Percentiles rank a stretch among this genome's conserved stretches.
phyloP scores from a whole-genome alignment of 2,329 filamentous ascomycete genomes.

The Hypoxylon sp. region DNA sequence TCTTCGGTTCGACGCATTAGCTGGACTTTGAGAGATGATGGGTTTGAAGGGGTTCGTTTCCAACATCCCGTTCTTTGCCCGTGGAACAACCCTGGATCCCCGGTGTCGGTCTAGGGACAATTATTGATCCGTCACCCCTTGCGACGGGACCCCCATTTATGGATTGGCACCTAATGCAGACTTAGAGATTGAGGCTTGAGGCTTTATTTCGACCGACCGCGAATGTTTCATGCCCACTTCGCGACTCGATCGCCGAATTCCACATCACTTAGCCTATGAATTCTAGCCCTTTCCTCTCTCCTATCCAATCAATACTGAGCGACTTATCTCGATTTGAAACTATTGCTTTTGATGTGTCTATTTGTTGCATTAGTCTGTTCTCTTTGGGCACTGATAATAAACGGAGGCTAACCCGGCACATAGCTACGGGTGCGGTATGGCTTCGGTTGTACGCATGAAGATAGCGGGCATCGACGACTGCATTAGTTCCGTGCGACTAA shows the following conservation, averaged over 20 bases:
- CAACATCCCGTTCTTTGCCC: background rate
- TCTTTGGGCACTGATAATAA: slow-evolving; percentile 5
- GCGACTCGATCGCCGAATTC: background rate
- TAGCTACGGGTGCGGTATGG: slow-evolving; percentile 4
- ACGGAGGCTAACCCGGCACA: background rate
- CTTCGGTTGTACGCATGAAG: slow-evolving; percentile 8
- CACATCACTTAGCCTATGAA: background rate
- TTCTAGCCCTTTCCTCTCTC: background rate
- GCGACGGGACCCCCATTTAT: too few species aligned
- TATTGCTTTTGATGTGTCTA: background rate
- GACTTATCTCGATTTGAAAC: background rate
- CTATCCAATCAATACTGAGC: background rate
- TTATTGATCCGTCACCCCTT: slow-evolving; percentile 4
- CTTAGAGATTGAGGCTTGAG: background rate
- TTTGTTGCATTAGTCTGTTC: background rate
- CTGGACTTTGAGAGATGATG: background rate
- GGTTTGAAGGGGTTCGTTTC: background rate
- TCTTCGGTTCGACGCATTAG: background rate
- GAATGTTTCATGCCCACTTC: background rate
- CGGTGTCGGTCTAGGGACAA: slow-evolving; percentile 1
- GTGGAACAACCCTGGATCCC: background rate
- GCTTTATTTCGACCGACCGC: background rate
- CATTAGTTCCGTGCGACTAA: slow-evolving; percentile 14
- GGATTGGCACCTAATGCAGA: background rate
- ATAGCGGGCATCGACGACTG: slow-evolving; percentile 1